Evolutionary conservation across 768 basidiomycete genomes (phyloP), one percentile per base, ranked within the genome.

Genomic region (Rhizopogon vesiculosus): DNA sequence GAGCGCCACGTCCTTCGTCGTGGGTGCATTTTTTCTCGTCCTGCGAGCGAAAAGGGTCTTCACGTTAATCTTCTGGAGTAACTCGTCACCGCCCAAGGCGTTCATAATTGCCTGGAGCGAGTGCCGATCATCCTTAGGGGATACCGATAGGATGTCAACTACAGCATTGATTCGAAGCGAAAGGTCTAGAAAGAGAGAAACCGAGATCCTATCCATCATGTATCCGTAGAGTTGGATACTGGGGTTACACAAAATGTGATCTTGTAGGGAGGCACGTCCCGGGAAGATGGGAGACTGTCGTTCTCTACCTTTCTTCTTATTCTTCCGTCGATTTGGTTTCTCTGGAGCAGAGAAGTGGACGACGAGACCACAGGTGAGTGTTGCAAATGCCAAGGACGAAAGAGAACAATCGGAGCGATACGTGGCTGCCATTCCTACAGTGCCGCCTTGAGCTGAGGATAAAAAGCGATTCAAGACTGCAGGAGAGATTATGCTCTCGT

Each of bases 131-230:
- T 35, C 40, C 2, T 2, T 12, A 2, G 10, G 54, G 10, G 63
- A 45, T 1, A 68, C 51, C 0, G 79, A 79, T 7, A 78, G 57
- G 46, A 81, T 57, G 46, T 83, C 78, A 25, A 78, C 70, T 1
- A 65, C 79, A 12, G 54, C 54, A 12, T 48, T 53, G 13, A 80
- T 69, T 9, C 62, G 64, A 9, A 78, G 50, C 0, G 62, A 67
- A 5, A 72, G 45, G 54, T 83, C 81, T 6, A 64, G 43, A 60
- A 67, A 70, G 15, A 84, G 58, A 2, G 78, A 65, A 5, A 71
- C 56, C 0, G 74, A 69, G 1, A 83, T 59, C 40, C 67, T 69
- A 57, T 82, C 81, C 79, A 81, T 78, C 33, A 65, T 63, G 43
- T 83, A 78, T 0, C 74, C 72, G 45, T 70, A 65, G 56, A 78